These are phyloP conservation scores for Trypanosoma caninum DNA, from an alignment of 208 protist genomes.

Conservation along the genomic window DNA sequence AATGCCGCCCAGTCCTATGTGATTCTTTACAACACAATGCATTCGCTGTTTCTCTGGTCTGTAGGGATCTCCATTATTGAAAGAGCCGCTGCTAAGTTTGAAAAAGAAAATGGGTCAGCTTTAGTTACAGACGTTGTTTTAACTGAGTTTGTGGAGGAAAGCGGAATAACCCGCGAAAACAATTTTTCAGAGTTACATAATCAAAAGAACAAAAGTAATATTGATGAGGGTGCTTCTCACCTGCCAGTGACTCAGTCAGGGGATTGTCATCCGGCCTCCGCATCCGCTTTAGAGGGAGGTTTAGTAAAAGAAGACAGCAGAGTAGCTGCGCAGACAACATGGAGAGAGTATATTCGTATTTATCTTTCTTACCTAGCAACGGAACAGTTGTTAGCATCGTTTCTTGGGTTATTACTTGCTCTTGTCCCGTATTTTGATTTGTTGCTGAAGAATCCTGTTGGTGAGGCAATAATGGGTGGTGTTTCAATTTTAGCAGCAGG, in stretches of 20 bases:
- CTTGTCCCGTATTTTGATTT: constrained; percentile 36
- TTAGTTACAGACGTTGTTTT: no score
- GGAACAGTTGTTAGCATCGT: constrained; percentile 16
- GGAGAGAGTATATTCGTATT: constrained; percentile 10
- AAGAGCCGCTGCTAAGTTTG: constrained; percentile 16
- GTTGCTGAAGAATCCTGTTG: constrained; percentile 23
- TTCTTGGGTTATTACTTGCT: constrained; percentile 36
- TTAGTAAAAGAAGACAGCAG: neutral
- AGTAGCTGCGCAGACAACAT: neutral
- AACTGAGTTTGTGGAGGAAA: no score
- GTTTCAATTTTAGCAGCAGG: constrained; percentile 28
- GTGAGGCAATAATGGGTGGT: constrained; percentile 28
- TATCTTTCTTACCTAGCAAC: constrained; percentile 16
- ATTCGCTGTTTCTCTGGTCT: constrained; percentile 41
- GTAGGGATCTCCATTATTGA: constrained; percentile 39
- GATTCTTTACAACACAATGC: constrained; percentile 42
- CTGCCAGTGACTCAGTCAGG: constrained; percentile 5
- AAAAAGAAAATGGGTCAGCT: neutral
- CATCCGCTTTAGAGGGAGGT: neutral
- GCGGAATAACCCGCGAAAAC: no score
- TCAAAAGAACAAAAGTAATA: no score
- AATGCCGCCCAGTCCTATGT: constrained; percentile 31
- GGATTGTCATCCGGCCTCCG: constrained; percentile 6
- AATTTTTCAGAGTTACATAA: no score
- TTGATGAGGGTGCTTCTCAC: neutral